phyloP scores from a whole-genome alignment of 305 asterid species.

The Fraxinus xanthoxyloides region DNA sequence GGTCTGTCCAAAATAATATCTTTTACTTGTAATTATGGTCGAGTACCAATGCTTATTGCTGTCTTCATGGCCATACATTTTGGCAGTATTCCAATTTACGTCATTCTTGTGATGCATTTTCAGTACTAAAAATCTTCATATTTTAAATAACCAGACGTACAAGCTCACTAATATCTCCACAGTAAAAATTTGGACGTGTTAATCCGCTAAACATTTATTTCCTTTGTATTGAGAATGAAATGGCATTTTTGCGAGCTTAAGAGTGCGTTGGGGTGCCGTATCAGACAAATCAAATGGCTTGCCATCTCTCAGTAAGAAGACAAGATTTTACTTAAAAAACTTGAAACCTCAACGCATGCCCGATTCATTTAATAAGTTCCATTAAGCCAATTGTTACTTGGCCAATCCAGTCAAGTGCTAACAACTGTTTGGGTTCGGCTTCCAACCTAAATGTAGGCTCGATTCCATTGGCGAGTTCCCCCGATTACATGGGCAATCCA shows the following conservation, averaged over 20 bases:
- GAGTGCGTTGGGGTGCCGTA: background rate
- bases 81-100: background rate
- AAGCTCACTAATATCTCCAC: background rate
- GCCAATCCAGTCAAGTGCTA: background rate
- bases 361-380: background rate
- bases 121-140: background rate
- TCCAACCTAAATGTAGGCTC: background rate
- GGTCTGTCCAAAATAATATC: slow-evolving; percentile 30
- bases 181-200: background rate
- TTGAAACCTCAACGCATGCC: background rate
- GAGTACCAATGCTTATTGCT: background rate
- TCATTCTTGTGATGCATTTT: background rate
- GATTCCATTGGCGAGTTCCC: background rate
- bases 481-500: background rate
- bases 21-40: background rate
- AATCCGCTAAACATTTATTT: background rate
- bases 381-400: background rate
- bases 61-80: background rate
- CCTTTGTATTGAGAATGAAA: background rate
- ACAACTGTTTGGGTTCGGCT: background rate
- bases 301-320: background rate
- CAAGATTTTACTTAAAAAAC: background rate
- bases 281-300: background rate
- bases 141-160: background rate
- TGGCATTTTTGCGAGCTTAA: background rate